Percentiles rank a stretch among this genome's conserved stretches.
These are phyloP conservation scores for Bryum argenteum DNA, from an alignment of 225 moss, liverwort and hornwort genomes.

Conservation along the genomic window DNA sequence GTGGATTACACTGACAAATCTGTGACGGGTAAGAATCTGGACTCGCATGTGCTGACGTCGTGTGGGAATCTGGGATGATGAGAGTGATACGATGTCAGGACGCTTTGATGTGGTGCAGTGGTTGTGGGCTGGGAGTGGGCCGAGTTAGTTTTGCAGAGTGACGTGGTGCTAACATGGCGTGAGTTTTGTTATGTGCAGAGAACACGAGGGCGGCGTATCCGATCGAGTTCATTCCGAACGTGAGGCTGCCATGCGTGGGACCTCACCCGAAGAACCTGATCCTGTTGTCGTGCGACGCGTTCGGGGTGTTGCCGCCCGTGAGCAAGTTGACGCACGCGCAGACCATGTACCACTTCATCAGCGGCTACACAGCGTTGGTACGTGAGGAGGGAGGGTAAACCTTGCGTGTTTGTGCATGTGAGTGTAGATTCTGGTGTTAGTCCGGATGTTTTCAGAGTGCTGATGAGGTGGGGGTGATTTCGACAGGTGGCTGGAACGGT, in stretches of 20 bases:
- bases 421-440: no score
- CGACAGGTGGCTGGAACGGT: constrained; percentile 92
- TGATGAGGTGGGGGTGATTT: constrained; percentile 5
- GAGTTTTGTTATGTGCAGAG: constrained; percentile 40
- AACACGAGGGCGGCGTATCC: constrained; percentile 98
- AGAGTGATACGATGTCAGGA: not conserved
- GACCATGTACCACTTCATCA: constrained; percentile 99
- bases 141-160: no score
- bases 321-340: constrained; percentile 91
- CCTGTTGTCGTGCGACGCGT: constrained; percentile 90
- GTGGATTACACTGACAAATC: constrained; percentile 90
- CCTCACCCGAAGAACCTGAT: constrained; percentile 96
- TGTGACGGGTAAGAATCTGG: constrained; percentile 68
- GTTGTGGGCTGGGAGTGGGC: not conserved
- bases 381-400: not conserved
- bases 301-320: constrained; percentile 93
- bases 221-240: constrained; percentile 94
- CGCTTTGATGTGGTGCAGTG: not conserved
- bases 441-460: no score
- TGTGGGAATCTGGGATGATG: not conserved
- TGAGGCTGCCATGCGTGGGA: constrained; percentile 85
- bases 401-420: not conserved
- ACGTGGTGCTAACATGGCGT: not conserved
- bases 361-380: constrained; percentile 97
- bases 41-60: fast-evolving